Evolutionary conservation across 116 monocot species (phyloP), one percentile per base, ranked within the genome.

Genomic region (Cymodocea nodosa): DNA sequence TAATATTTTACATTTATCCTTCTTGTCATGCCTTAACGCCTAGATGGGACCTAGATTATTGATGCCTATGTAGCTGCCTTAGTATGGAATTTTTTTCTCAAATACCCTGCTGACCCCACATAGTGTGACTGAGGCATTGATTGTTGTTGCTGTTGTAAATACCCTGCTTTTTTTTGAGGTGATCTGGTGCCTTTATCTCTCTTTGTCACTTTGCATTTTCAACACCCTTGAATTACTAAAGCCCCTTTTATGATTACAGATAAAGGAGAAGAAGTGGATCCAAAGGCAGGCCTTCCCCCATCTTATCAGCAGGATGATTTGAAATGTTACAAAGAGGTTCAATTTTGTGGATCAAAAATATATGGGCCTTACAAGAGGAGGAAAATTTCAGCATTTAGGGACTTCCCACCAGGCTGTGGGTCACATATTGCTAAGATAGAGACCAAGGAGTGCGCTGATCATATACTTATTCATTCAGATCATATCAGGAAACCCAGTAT

Each of bases 361-460:
- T 68, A 68, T 68, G 68, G 68, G 6, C 56, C 44, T 57, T 57
- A 35, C 35, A 68, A 68, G 23, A 68, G 68, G 57, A 68, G 68
- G 56, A 68, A 40, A 13, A 15, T 68, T 35, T 68, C 56, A 19
- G 57, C 68, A 68, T 37, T 68, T 13, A 56, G 68, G 15, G 57
- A 68, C 35, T 68, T 68, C 30, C 68, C 68, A 5, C 40, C 14
- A 30, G 68, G 68, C 15, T 68, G 55, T 22, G 39, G 56, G n/a
- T 0, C 39, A 17, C 57, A 6, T 55, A 68, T 18, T 40, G 23
- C 34, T 37, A 35, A 57, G 39, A 23, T 57, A 37, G 9, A 22
- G 6, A 18, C n/a, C 3, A 36, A 56, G 40, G 7, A 37, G 12
- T 44, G 44, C 44, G 8, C 44, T 44, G 12, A 44, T 10, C 11